phyloP scores from a whole-genome alignment of 2,329 filamentous ascomycete species.

The Metarhizium album region DNA sequence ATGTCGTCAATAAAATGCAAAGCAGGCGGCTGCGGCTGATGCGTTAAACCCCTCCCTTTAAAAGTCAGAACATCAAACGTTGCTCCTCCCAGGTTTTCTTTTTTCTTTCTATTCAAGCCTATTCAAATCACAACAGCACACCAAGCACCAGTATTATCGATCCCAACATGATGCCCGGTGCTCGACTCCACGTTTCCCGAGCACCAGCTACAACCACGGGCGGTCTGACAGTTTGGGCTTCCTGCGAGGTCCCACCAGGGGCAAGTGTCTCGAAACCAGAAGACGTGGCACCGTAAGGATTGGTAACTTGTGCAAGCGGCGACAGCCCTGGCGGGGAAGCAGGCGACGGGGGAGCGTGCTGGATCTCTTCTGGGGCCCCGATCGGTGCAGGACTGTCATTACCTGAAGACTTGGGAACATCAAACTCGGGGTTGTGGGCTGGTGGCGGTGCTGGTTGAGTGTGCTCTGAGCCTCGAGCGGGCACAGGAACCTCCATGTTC shows the following conservation, averaged over 20 bases:
- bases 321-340: no score
- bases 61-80: neutral
- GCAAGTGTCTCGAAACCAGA: neutral
- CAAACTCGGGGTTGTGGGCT: neutral
- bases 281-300: neutral
- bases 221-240: neutral
- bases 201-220: constrained; percentile 4
- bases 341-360: neutral
- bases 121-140: constrained; percentile 1
- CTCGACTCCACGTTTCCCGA: neutral
- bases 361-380: neutral
- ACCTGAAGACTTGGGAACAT: neutral
- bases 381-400: neutral
- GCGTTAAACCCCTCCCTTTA: neutral
- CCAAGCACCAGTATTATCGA: neutral
- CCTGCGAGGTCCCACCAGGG: neutral
- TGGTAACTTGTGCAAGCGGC: neutral
- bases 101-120: neutral
- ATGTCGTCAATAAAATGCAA: neutral
- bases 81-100: neutral
- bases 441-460: neutral
- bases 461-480: neutral
- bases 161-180: neutral
- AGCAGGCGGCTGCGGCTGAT: neutral
- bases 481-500: neutral